A percentile compares a stretch with the other conserved stretches of the same genome.
These are phyloP conservation scores for Tolypocladium nubicola DNA, from an alignment of 2,329 filamentous ascomycete genomes.

Conservation along the genomic window DNA sequence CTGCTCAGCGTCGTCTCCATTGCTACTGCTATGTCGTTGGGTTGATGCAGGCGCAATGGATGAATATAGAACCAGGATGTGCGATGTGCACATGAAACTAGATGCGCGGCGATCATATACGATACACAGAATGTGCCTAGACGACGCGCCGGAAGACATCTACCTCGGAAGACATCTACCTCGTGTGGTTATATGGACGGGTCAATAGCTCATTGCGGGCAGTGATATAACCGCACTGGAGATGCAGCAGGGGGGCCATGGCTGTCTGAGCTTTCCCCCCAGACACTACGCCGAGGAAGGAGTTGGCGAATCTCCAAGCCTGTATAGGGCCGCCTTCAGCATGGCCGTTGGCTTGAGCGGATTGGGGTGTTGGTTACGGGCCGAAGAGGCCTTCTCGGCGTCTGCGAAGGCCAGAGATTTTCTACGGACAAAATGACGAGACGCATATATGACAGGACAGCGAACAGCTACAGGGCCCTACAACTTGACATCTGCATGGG, in stretches of 20 bases:
- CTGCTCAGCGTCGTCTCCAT: slow-evolving; percentile 4
- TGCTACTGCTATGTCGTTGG: neutral
- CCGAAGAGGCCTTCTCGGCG: neutral
- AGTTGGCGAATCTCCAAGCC: neutral
- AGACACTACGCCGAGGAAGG: neutral
- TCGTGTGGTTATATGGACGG: neutral
- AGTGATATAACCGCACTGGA: neutral
- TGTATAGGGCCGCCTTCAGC: neutral
- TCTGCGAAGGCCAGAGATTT: neutral
- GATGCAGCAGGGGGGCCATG: neutral
- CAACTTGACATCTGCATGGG: neutral
- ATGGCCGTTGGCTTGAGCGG: neutral
- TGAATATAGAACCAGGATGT: neutral
- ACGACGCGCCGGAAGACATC: neutral
- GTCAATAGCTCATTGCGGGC: neutral
- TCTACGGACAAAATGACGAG: neutral
- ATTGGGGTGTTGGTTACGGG: neutral
- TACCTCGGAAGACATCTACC: neutral
- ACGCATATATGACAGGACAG: neutral
- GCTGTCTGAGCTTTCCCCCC: neutral
- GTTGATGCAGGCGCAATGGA: neutral
- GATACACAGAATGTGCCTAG: no score
- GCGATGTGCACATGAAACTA: neutral
- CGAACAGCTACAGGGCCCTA: neutral
- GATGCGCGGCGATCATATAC: no score